These are phyloP conservation scores for Colletotrichum coccodes DNA, from an alignment of 2,329 filamentous ascomycete species.

Conservation along the genomic window DNA sequence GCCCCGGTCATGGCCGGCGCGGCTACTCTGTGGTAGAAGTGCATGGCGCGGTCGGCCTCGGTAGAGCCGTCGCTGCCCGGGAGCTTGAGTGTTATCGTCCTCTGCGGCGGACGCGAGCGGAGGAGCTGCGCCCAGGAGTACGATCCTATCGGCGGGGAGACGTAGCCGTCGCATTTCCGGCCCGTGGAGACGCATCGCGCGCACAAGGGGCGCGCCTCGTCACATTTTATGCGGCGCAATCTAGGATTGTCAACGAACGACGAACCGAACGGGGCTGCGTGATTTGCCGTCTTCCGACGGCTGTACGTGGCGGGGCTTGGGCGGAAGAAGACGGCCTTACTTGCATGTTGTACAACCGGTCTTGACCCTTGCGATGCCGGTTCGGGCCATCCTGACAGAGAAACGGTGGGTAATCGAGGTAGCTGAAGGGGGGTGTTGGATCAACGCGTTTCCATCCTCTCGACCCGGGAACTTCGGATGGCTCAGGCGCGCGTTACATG, in stretches of 20 bases:
- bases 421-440: too few species aligned
- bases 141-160: neutral
- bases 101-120: neutral
- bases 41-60: slow-evolving; percentile 26
- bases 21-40: slow-evolving; percentile 33
- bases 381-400: neutral
- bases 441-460: neutral
- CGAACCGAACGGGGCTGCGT: too few species aligned
- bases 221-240: slow-evolving; percentile 32
- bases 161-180: slow-evolving; percentile 32
- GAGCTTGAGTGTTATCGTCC: neutral
- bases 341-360: slow-evolving; percentile 36
- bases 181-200: slow-evolving; percentile 31
- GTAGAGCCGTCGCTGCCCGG: slow-evolving; percentile 7
- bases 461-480: neutral
- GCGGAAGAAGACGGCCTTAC: neutral
- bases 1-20: slow-evolving; percentile 33
- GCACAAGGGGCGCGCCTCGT: slow-evolving; percentile 33
- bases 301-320: too few species aligned
- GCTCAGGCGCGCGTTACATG: neutral
- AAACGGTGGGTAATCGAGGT: neutral
- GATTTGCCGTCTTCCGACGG: too few species aligned
- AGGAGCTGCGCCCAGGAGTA: slow-evolving; percentile 11
- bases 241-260: neutral
- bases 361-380: slow-evolving; percentile 22